Base-by-base conservation (phyloP, 2,329 filamentous ascomycete genomes). In the Raffaelea deltoideospora region DNA sequence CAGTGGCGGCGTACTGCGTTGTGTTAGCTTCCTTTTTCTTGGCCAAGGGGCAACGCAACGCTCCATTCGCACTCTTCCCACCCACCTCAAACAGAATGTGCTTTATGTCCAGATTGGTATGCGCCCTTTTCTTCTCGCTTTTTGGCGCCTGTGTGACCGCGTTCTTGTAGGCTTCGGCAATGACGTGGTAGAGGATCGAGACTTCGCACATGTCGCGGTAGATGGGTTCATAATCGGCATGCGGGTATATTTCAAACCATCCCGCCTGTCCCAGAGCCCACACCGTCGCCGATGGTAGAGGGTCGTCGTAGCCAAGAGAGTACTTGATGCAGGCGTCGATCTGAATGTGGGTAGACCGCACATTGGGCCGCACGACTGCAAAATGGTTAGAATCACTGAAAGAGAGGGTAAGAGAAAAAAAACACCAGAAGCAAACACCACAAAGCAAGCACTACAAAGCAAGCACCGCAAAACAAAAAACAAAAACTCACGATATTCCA, bases 161-260 rank as follows among this genome's bases (percentile, higher is more conserved):
- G 44, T 50, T 43, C 27, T 49, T 54, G 47, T 79, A 77, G 10
- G 69, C 61, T 37, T 74, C 69, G 29, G 72, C 58, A 3, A 81
- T 51, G 37, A 64, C 67, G 50, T 80, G 81, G 45, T 83, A 69
- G 17, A 82, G 55, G 9, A 64, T 61, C 11, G 80, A 68, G 2
- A 72, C 76, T 50, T 79, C 65, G 35, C 67, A 63, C 63, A 80
- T 79, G 33, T 65, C 60, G 22, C 65, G 55, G 52, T 69, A 76
- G 21, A 72, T 70, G 6, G 55, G 47, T 35, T 58, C 55, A 51
- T 82, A 86, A 3, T 56, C 52, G 10, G 59, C 49, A n/a, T 68
- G 59, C 1, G 80, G 77, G 23, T 60, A 60, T 30, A 85, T 65
- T 48, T 77, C 69, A 50, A 73, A 83, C 76, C 78, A 84, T 31